phyloP scores from a whole-genome alignment of 2,329 filamentous ascomycete species.

The Penicillium expansum region DNA sequence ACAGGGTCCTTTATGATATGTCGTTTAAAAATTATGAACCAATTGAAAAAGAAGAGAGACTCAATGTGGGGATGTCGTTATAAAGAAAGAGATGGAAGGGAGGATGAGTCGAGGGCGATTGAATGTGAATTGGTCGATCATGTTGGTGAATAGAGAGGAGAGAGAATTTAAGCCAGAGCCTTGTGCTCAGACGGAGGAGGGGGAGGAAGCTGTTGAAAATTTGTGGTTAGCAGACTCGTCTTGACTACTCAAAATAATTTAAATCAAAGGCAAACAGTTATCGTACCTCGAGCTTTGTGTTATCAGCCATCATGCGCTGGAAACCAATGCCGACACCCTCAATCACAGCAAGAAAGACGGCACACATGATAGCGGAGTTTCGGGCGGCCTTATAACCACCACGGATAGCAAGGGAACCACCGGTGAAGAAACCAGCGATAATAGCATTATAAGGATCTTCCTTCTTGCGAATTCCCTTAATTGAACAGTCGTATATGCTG shows the following conservation, averaged over 20 bases:
- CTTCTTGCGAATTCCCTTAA: constrained; percentile 92
- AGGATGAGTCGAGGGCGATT: constrained; percentile 13
- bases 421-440: constrained; percentile 95
- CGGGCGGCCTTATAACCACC: constrained; percentile 88
- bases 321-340: constrained; percentile 97
- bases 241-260: too few relatives aligned
- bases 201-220: constrained; percentile 31
- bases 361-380: constrained; percentile 95
- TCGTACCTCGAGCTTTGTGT: constrained; percentile 73
- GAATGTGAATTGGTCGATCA: constrained; percentile 2
- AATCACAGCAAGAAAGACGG: constrained; percentile 89
- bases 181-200: constrained; percentile 37
- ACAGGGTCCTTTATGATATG: constrained; percentile 37
- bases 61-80: constrained; percentile 26
- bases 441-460: constrained; percentile 98
- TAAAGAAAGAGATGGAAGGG: constrained; percentile 19
- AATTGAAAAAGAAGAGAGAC: constrained; percentile 42
- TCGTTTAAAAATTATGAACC: constrained; percentile 33
- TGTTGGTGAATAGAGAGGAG: not conserved
- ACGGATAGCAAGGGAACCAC: constrained; percentile 84
- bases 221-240: not conserved
- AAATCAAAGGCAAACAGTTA: too few relatives aligned
- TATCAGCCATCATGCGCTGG: constrained; percentile 88
- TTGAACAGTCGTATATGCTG: constrained; percentile 92
- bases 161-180: constrained; percentile 34